Base-by-base conservation (phyloP, 75 land plant species). In the Adiantum capillusveneris region DNA sequence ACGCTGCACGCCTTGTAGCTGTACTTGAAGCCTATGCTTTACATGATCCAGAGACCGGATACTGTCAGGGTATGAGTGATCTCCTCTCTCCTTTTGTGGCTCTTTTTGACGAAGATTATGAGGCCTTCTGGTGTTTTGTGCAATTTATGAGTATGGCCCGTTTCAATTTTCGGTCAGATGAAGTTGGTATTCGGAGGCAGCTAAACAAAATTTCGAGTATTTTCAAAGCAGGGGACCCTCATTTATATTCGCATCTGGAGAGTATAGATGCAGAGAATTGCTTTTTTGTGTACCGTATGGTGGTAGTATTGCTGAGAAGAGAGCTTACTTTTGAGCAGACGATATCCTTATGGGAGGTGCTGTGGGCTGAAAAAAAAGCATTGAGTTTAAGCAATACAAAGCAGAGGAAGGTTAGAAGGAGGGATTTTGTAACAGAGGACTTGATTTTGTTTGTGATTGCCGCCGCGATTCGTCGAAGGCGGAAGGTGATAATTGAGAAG, bases 11-110 rank as follows among this genome's bases (percentile, higher is more conserved):
- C 1, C 57, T 87, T 11, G 96, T 90, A 24, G 70, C 78, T 6
- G 70, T 90, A 11, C 77, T 90, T 0, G 96, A 90, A 60, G 92
- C 92, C 0, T 90, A 90, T 64, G 84, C 96, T 25, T 52, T 90
- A 5, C 79, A 87, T 53, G 96, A 90, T 63, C 79, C 80, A 2
- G 91, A 86, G 39, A 90, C 75, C 24, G 92, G 92, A 9, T 87
- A 90, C 27, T 90, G 91, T 63, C 96, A 90, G 60, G 96, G 96
- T 20, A 90, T 90, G 96, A 87, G 96, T 49, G 96, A 90, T 60
- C 73, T 90, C 20, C 89, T 90, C 1, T 83, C 96, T 6, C 96
- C 96, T 30, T 86, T 90, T 29, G 65, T 84, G 42, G 79, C 87
- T 1, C 78, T 90, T 2, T 69, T 86, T 45, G 84, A 76, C 46